phyloP scores from a whole-genome alignment of 2,329 filamentous ascomycete genomes.

The Colletotrichum sp. region DNA sequence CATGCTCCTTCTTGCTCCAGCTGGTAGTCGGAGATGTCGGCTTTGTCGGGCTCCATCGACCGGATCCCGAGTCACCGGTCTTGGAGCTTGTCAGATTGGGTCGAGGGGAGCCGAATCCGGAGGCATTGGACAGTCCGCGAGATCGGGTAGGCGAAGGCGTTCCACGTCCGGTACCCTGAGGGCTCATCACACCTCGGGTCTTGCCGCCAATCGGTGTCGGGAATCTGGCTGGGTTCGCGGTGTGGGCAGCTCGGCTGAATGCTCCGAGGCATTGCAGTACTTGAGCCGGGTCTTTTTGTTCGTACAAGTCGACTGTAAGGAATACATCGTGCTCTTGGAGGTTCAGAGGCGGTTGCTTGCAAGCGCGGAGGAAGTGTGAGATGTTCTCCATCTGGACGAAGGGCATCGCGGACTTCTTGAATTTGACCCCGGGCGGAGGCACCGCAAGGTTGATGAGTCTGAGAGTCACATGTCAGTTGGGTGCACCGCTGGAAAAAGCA shows the following conservation, averaged over 20 bases:
- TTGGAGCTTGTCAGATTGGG: constrained; percentile 49
- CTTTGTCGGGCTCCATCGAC: constrained; percentile 68
- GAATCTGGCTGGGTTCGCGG: constrained; percentile 75
- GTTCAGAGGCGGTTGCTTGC: constrained; percentile 82
- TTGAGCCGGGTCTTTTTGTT: constrained; percentile 94
- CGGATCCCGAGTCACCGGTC: constrained; percentile 59
- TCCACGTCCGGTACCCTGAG: constrained; percentile 64
- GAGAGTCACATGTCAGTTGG: constrained; percentile 24
- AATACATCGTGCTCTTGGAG: constrained; percentile 95
- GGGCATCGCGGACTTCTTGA: constrained; percentile 92
- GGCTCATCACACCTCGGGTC: constrained; percentile 62
- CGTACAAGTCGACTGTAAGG: constrained; percentile 94
- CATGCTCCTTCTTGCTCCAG: constrained; percentile 88
- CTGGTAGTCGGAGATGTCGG: constrained; percentile 72
- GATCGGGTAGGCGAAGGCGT: constrained; percentile 52
- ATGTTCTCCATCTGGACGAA: constrained; percentile 99
- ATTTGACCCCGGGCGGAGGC: constrained; percentile 81
- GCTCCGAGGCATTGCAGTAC: constrained; percentile 91
- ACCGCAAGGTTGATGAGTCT: constrained; percentile 84
- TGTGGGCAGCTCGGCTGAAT: constrained; percentile 87
- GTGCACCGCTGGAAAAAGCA: not conserved
- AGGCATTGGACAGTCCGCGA: constrained; percentile 58
- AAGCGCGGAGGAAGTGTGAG: constrained; percentile 90
- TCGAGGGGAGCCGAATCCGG: constrained; percentile 47
- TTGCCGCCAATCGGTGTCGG: constrained; percentile 79